Evolutionary conservation across 2,329 filamentous ascomycete species (phyloP), one percentile per base, ranked within the genome.

Genomic region (Paraphaeosphaeria sporulosa): DNA sequence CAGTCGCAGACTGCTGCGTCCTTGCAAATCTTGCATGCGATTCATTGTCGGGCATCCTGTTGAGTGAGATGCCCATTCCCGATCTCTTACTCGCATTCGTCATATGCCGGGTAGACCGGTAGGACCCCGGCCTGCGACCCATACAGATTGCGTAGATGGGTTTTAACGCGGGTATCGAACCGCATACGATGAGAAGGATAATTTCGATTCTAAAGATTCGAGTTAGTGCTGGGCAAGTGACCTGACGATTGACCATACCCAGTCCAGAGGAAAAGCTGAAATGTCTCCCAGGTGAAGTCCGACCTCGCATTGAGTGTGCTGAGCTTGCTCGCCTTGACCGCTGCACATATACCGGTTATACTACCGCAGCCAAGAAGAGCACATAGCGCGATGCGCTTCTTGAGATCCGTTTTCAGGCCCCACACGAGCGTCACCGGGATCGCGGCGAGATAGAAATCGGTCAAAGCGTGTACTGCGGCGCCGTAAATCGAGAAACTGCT

Each of bases 131-230:
- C 7, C 57, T 49, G 12, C 53, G 59, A 3, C 65, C 63, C 62
- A 68, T 64, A 40, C 65, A 68, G 8, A 68, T 51, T 2, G 53
- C 61, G 61, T 70, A 69, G 48, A 70, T 55, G n/a, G 68, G 68
- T 53, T 66, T 68, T 12, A 69, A 57, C 4, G 68, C 65, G 10
- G 68, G 68, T 30, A 69, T 65, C 4, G 64, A 67, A 21, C 64
- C 67, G 52, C 64, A 69, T 27, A 70, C 38, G 25, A 70, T 66
- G 32, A 63, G 58, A 25, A 68, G 61, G 32, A 65, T 65, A 46
- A 68, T 61, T 43, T 68, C 67, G 54, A 67, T 66, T 17, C 66
- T 60, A 36, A 19, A 12, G 19, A 32, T 2, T 32, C 43, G 6
- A 12, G 23, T 62, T 38, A 57, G 53, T 23, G 4, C 4, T 44